phyloP scores from a whole-genome alignment of 2,329 filamentous ascomycete genomes.

The Scorias spongiosa region DNA sequence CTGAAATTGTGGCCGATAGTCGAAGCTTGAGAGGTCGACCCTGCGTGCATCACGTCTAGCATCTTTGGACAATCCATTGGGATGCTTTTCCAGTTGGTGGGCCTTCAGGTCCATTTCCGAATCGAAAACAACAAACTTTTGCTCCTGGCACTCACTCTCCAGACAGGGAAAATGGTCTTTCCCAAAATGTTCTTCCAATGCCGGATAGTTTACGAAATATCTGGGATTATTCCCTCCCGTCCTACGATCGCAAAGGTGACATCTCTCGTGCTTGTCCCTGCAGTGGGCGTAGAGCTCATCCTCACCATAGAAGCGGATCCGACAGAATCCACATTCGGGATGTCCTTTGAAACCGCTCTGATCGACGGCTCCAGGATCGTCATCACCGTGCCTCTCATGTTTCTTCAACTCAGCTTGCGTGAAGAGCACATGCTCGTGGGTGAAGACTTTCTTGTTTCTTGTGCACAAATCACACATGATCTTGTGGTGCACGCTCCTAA shows the following conservation, averaged over 20 bases:
- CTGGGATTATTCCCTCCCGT: slow-evolving; percentile 54
- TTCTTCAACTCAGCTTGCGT: slow-evolving; percentile 63
- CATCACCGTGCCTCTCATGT: slow-evolving; percentile 83
- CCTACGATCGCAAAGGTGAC: slow-evolving; percentile 76
- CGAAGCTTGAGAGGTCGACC: slow-evolving; percentile 79
- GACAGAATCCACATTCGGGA: slow-evolving; percentile 85
- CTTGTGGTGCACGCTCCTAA: slow-evolving; percentile 66
- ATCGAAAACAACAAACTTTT: slow-evolving; percentile 95
- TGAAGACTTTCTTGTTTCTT: slow-evolving; percentile 94
- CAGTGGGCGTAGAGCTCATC: slow-evolving; percentile 93
- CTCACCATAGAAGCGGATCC: slow-evolving; percentile 82
- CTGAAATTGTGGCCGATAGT: slow-evolving; percentile 58
- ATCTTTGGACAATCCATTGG: slow-evolving; percentile 65
- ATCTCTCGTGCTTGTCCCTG: slow-evolving; percentile 83
- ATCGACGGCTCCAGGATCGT: slow-evolving; percentile 73
- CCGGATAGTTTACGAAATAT: slow-evolving; percentile 81
- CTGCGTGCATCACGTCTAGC: slow-evolving; percentile 66
- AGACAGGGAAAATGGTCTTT: slow-evolving; percentile 75
- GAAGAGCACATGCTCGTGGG: slow-evolving; percentile 92
- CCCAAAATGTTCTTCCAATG: slow-evolving; percentile 72
- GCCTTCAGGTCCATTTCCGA: slow-evolving; percentile 90
- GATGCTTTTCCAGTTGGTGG: slow-evolving; percentile 76
- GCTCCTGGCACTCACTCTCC: slow-evolving; percentile 79
- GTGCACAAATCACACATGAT: slow-evolving; percentile 85
- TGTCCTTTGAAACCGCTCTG: slow-evolving; percentile 96